These are phyloP conservation scores for Plectosphaerella sp. DNA, from an alignment of 2,329 filamentous ascomycete species.

Conservation along the genomic window DNA sequence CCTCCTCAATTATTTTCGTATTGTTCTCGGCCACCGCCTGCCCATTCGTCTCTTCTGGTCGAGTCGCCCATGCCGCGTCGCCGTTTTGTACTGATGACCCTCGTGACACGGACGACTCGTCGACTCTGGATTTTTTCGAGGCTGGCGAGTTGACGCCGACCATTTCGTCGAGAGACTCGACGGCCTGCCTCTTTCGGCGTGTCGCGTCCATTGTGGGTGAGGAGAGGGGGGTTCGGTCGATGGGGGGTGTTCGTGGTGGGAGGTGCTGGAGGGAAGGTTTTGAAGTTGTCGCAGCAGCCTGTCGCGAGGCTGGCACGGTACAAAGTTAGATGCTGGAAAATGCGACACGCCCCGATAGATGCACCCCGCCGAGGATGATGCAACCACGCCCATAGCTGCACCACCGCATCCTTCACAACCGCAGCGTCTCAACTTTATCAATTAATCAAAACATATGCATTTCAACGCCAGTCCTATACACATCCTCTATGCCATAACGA, in stretches of 20 bases:
- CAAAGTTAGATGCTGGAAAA: neutral
- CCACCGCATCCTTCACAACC: neutral
- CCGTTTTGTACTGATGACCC: slow-evolving; percentile 19
- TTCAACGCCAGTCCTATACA: slow-evolving; percentile 2
- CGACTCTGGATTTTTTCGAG: slow-evolving; percentile 53
- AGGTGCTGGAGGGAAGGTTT: neutral
- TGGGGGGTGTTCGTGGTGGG: neutral
- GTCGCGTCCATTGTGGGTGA: slow-evolving; percentile 3
- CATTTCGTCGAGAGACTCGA: slow-evolving; percentile 56
- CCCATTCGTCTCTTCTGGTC: slow-evolving; percentile 2
- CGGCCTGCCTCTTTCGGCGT: slow-evolving; percentile 53
- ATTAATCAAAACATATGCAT: slow-evolving; percentile 6
- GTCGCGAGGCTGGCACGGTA: neutral
- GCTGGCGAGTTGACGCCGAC: slow-evolving; percentile 50
- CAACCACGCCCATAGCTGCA: slow-evolving; percentile 2
- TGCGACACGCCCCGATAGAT: neutral
- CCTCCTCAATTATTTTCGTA: slow-evolving; percentile 24
- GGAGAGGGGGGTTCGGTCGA: neutral
- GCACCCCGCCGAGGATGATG: neutral
- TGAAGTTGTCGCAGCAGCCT: neutral
- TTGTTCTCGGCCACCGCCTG: neutral
- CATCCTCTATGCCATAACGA: slow-evolving; percentile 28
- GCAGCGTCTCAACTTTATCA: neutral
- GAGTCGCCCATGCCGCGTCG: slow-evolving; percentile 9
- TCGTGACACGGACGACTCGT: slow-evolving; percentile 30